Percentiles rank a stretch among this genome's conserved stretches.
phyloP scores from a whole-genome alignment of 2,329 filamentous ascomycete genomes.

The Venturia oleaginea region DNA sequence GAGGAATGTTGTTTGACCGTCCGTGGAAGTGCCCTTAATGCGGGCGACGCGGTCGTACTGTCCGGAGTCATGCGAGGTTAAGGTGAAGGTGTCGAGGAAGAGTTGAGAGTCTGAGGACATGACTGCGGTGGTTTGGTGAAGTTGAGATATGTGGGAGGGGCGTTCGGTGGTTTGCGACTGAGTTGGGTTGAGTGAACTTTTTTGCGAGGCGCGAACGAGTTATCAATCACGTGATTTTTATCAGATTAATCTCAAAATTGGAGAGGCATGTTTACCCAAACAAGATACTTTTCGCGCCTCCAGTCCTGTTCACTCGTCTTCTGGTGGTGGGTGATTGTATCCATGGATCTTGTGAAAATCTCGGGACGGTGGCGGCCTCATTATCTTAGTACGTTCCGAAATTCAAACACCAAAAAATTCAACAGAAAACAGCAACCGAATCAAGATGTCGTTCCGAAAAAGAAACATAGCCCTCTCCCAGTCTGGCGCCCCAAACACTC shows the following conservation, averaged over 20 bases:
- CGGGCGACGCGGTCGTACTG: slow-evolving; percentile 94
- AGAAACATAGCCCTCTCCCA: slow-evolving; percentile 50
- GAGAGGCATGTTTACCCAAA: neutral
- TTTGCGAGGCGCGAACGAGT: neutral
- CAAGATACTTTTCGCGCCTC: no score
- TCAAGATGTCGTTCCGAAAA: slow-evolving; percentile 50
- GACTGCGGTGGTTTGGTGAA: slow-evolving; percentile 8
- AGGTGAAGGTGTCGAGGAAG: slow-evolving; percentile 84
- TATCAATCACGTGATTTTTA: neutral
- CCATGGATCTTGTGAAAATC: no score
- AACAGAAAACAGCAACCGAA: neutral
- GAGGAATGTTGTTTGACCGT: slow-evolving; percentile 68
- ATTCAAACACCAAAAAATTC: neutral
- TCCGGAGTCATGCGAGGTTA: slow-evolving; percentile 58
- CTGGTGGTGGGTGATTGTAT: neutral
- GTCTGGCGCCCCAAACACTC: slow-evolving; percentile 17
- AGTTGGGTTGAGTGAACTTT: neutral
- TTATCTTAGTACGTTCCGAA: neutral
- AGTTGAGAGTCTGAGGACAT: slow-evolving; percentile 78
- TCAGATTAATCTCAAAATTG: neutral
- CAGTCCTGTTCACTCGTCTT: neutral
- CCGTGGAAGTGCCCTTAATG: slow-evolving; percentile 65
- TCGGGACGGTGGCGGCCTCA: neutral
- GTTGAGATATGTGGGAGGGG: neutral
- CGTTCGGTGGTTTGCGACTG: neutral